Conservation (phyloP, 164 flowering plant genomes). For the Macadamia tetraphylla region DNA sequence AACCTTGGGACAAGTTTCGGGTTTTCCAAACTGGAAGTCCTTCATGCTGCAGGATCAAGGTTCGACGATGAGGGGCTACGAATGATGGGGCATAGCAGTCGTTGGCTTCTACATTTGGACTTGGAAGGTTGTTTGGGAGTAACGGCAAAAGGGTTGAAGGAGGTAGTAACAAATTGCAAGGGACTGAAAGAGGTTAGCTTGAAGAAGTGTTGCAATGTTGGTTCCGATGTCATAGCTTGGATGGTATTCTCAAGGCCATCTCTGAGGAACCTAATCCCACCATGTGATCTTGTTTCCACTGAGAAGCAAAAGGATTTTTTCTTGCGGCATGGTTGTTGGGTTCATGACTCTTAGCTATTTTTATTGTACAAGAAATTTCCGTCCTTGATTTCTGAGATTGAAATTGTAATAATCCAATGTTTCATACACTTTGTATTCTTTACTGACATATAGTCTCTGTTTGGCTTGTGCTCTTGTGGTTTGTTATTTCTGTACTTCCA, state of each 20-base stretch:
- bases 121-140: constrained; percentile 37
- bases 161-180: constrained; percentile 32
- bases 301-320: constrained; percentile 16
- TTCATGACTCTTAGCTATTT: constrained; percentile 2
- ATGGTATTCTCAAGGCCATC: constrained; percentile 28
- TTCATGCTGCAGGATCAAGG: constrained; percentile 22
- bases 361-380: too few relatives aligned
- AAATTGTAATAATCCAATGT: neutral
- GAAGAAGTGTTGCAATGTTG: constrained; percentile 25
- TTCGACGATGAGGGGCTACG: constrained; percentile 36
- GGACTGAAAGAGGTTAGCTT: constrained; percentile 46
- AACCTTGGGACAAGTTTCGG: constrained; percentile 16
- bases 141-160: constrained; percentile 39
- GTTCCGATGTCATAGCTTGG: constrained; percentile 16
- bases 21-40: constrained; percentile 33
- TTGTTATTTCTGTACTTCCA: too few relatives aligned
- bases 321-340: constrained; percentile 30
- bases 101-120: constrained; percentile 26
- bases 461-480: too few relatives aligned
- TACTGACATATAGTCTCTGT: too few relatives aligned
- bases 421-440: too few relatives aligned
- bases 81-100: constrained; percentile 29
- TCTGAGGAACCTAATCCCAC: constrained; percentile 25
- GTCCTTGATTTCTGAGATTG: neutral
- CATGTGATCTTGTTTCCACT: constrained; percentile 7